Conservation (phyloP, 2,329 filamentous ascomycete genomes). For the Paecilomyces variotii region DNA sequence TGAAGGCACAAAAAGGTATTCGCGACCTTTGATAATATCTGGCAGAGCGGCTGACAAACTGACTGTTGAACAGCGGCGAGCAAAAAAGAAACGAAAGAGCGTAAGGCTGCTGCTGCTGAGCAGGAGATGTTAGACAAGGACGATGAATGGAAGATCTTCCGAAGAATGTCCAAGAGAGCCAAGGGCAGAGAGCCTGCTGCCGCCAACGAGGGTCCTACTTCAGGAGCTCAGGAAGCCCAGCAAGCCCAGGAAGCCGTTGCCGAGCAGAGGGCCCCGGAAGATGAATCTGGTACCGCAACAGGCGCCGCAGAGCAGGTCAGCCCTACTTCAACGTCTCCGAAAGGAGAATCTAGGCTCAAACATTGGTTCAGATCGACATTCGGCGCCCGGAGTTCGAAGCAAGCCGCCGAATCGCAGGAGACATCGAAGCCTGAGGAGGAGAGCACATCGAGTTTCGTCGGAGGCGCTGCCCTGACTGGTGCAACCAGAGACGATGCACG, state of each 20-base stretch:
- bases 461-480: slow-evolving; percentile 13
- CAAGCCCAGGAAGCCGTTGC: neutral
- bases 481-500: slow-evolving; percentile 10
- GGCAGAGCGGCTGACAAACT: slow-evolving; percentile 1
- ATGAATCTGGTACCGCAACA: slow-evolving; percentile 1
- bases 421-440: neutral
- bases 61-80: slow-evolving; percentile 8
- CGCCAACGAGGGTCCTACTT: neutral
- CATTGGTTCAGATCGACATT: slow-evolving; percentile 26
- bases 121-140: neutral
- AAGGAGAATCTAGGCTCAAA: slow-evolving; percentile 25
- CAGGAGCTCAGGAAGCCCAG: neutral
- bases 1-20: slow-evolving; percentile 22
- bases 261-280: neutral
- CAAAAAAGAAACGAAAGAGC: slow-evolving; percentile 13
- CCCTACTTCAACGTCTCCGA: slow-evolving; percentile 12
- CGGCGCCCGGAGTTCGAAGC: slow-evolving; percentile 17
- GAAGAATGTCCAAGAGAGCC: slow-evolving; percentile 18
- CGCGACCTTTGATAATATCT: neutral
- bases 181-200: slow-evolving; percentile 8
- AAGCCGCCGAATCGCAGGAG: slow-evolving; percentile 10
- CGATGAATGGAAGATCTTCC: slow-evolving; percentile 14
- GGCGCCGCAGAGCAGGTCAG: slow-evolving; percentile 4
- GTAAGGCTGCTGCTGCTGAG: slow-evolving; percentile 9
- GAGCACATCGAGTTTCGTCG: slow-evolving; percentile 10